Evolutionary conservation across 2,329 filamentous ascomycete species (phyloP).

Genomic region (Trichoderma pleuroti): DNA sequence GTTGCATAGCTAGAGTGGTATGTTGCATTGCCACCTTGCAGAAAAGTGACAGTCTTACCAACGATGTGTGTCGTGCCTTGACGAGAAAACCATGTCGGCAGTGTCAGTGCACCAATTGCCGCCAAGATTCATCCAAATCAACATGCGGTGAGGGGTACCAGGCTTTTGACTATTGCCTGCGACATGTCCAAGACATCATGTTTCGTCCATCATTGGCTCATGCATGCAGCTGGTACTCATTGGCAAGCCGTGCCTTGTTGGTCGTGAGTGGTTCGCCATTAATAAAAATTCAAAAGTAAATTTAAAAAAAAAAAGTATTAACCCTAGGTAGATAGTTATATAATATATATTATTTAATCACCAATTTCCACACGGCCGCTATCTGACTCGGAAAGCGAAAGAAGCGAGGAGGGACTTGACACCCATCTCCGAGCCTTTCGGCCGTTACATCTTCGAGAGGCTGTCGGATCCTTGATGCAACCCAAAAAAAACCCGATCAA

Average conservation of each 20-base stretch:
- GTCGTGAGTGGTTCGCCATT: neutral
- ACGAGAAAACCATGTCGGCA: neutral
- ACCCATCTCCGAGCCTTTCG: neutral
- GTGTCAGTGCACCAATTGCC: neutral
- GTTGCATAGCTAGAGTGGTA: neutral
- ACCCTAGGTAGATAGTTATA: too few species aligned
- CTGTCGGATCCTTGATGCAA: neutral
- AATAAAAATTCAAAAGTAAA: too few species aligned
- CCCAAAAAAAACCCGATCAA: neutral
- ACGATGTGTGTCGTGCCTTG: neutral
- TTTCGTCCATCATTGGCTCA: neutral
- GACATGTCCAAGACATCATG: neutral
- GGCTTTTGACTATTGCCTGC: neutral
- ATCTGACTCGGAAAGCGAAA: neutral
- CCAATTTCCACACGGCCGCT: too few species aligned
- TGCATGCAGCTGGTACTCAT: neutral
- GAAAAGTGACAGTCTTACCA: neutral
- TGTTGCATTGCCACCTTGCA: constrained; percentile 1
- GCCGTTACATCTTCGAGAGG: neutral
- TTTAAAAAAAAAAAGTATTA: too few species aligned
- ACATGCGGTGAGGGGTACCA: constrained; percentile 8
- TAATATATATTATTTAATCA: too few species aligned
- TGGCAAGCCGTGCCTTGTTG: neutral
- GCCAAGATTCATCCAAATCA: neutral
- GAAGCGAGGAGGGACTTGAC: neutral